phyloP scores from a whole-genome alignment of 2,329 filamentous ascomycete species.

The Tolypocladium nubicola region DNA sequence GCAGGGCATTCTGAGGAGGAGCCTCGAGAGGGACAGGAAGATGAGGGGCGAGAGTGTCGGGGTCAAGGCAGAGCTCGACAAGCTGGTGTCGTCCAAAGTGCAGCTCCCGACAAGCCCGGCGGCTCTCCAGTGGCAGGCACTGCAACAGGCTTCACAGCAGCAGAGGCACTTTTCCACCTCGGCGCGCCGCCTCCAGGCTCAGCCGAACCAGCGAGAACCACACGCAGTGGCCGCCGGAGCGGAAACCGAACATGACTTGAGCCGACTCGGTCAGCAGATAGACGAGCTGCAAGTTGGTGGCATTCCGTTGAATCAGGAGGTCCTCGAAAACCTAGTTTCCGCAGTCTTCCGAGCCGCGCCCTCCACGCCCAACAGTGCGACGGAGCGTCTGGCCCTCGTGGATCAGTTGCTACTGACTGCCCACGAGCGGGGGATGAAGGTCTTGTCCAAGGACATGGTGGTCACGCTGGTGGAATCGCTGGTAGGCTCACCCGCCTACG shows the following conservation, averaged over 20 bases:
- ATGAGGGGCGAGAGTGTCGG: constrained; percentile 15
- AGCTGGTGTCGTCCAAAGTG: constrained; percentile 18
- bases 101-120: constrained; percentile 19
- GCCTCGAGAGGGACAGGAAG: constrained; percentile 17
- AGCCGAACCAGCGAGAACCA: neutral
- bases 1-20: constrained; percentile 28
- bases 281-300: constrained; percentile 28
- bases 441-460: constrained; percentile 37
- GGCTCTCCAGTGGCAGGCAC: constrained; percentile 22
- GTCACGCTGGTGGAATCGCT: constrained; percentile 33
- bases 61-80: constrained; percentile 16
- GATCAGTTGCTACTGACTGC: constrained; percentile 33
- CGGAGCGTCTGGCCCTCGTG: constrained; percentile 25
- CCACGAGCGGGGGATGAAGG: constrained; percentile 30
- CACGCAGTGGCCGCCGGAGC: neutral
- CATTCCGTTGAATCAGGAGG: constrained; percentile 20
- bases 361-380: constrained; percentile 10
- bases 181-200: constrained; percentile 12
- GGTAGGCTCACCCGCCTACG: constrained; percentile 19
- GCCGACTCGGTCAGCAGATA: constrained; percentile 17
- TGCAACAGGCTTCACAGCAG: constrained; percentile 22
- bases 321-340: constrained; percentile 26
- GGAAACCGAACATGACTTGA: constrained; percentile 6
- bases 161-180: constrained; percentile 23
- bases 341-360: constrained; percentile 22